Percentiles rank a stretch among this genome's conserved stretches.
Conservation (phyloP, 78 protist genomes). For the Cavenderia fasciculata region DNA sequence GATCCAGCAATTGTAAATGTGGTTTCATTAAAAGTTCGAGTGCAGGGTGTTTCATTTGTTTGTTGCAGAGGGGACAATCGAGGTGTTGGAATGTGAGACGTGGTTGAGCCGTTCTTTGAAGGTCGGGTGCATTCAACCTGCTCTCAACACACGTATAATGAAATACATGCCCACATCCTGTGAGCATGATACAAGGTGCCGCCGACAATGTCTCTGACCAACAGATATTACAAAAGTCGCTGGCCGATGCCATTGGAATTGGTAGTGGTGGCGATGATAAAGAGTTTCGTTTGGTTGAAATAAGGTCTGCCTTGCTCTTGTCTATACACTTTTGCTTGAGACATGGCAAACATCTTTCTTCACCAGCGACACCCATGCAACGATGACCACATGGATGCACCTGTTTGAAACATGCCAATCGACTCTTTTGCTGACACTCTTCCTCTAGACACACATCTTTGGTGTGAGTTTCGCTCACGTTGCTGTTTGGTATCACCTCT, state of each 20-base stretch:
- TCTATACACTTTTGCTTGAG: conserved; percentile 12
- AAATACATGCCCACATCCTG: conserved; percentile 52
- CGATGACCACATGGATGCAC: conserved; percentile 29
- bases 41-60: conserved; percentile 18
- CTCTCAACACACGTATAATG: conserved; percentile 20
- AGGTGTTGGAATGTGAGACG: conserved; percentile 18
- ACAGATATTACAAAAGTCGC: conserved; percentile 34
- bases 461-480: not conserved
- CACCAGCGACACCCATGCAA: conserved; percentile 41
- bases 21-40: not conserved
- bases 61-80: conserved; percentile 44
- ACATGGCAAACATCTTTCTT: conserved; percentile 44
- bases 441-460: conserved; percentile 10
- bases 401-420: conserved; percentile 2
- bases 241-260: not conserved
- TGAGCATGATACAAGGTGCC: conserved; percentile 23
- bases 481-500: not conserved
- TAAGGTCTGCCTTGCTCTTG: conserved; percentile 8
- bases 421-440: conserved; percentile 32
- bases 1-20: not conserved
- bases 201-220: not conserved
- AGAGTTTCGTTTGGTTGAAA: not conserved
- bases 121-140: not conserved
- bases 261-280: too few relatives aligned
- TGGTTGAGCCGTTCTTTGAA: conserved; percentile 5